A percentile compares a stretch with the other conserved stretches of the same genome.
phyloP scores from a whole-genome alignment of 345 rosid genomes.

The Mangifera indica region DNA sequence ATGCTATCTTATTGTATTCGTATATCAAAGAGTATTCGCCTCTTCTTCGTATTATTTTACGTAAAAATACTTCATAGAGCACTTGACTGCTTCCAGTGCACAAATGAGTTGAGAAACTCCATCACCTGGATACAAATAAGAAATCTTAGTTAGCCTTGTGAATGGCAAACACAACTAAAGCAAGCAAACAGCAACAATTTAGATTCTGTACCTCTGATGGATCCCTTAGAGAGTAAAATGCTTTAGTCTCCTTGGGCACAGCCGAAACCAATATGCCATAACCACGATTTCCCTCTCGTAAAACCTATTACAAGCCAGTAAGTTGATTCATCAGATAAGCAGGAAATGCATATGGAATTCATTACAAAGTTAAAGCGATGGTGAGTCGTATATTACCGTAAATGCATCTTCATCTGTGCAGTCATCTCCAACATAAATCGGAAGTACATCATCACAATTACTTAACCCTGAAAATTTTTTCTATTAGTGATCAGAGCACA shows the following conservation, averaged over 20 bases:
- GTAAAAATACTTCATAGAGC: constrained; percentile 24
- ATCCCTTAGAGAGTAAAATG: constrained; percentile 78
- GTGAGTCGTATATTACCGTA: constrained; percentile 41
- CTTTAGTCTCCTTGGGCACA: constrained; percentile 74
- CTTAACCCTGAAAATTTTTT: constrained; percentile 47
- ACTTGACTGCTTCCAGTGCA: constrained; percentile 62
- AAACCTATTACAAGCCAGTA: constrained; percentile 44
- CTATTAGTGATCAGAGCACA: neutral
- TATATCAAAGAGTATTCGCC: constrained; percentile 16
- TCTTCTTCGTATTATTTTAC: constrained; percentile 9
- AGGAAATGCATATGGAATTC: neutral
- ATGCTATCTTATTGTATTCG: constrained; percentile 13
- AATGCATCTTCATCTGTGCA: constrained; percentile 98
- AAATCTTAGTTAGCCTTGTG: neutral
- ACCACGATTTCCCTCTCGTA: constrained; percentile 72
- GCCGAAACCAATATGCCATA: constrained; percentile 84
- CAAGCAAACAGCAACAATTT: neutral
- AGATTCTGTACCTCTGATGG: constrained; percentile 65
- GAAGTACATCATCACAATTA: constrained; percentile 77
- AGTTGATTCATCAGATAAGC: neutral
- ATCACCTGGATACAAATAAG: constrained; percentile 52
- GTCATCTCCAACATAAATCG: constrained; percentile 96
- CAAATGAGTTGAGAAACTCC: constrained; percentile 81
- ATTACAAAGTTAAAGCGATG: no score
- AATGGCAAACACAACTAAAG: neutral